These are phyloP conservation scores for Ceratocystis cacaofunesta DNA, from an alignment of 2,329 filamentous ascomycete genomes.

Conservation along the genomic window DNA sequence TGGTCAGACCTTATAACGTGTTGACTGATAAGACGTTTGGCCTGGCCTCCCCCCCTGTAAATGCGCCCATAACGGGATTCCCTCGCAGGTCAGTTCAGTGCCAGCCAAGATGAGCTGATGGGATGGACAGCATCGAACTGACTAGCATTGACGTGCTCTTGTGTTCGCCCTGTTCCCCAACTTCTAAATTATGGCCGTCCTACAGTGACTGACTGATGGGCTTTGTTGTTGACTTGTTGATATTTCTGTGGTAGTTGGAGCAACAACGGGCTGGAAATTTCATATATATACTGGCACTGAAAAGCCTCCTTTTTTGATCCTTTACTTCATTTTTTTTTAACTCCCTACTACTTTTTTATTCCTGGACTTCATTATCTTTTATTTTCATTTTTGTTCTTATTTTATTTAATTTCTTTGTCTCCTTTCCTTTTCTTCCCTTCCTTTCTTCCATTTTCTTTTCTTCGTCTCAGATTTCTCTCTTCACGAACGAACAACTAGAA, in stretches of 20 bases:
- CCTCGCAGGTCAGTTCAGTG: no score
- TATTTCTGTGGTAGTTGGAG: neutral
- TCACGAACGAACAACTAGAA: neutral
- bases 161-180: no score
- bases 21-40: no score
- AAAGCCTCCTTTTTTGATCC: constrained; percentile 5
- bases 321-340: neutral
- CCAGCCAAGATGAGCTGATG: no score
- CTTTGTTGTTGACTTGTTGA: no score
- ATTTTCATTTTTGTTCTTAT: neutral
- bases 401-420: neutral
- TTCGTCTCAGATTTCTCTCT: constrained; percentile 3
- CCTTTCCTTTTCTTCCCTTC: neutral
- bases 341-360: neutral
- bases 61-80: no score
- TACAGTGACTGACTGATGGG: no score
- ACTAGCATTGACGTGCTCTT: no score
- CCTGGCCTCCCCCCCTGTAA: no score
- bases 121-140: no score
- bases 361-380: neutral
- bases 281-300: neutral
- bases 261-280: neutral
- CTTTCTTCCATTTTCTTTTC: neutral
- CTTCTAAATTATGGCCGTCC: no score
- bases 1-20: no score